Base-by-base conservation (phyloP, 140 eudicot species). In the Ambrosia hybrid region DNA sequence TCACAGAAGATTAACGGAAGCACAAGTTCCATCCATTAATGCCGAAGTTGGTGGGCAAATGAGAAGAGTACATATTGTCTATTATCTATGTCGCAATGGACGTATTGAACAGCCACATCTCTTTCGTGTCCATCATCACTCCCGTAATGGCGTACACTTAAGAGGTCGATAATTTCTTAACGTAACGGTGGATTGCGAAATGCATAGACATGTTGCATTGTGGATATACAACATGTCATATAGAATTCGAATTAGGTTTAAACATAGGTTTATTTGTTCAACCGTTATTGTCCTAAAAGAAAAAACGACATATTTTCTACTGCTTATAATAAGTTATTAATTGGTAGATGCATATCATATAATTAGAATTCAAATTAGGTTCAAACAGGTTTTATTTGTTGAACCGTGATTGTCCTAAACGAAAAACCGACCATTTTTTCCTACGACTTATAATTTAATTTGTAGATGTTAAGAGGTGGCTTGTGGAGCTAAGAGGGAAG, bases 401-500 rank as follows among this genome's bases (percentile, higher is more conserved):
- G 9, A 59, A 36, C 10, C 5, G 1, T 36, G 0, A 2, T 62
- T 11, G 1, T 33, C 67, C 65, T 58, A 60, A 13, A 11, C 1
- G 2, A 60, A 11, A 60, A 60, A 12, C 4, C 1, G 10, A 3
- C 11, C 16, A 36, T 60, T 33, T 5, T 26, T 26, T 12, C 33
- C 45, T 11, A 58, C 3, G 0, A 12, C 48, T 57, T 7, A 37
- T 70, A 5, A 9, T 9, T 21, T 21, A n/a, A 69, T 48, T 9
- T 69, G 34, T 13, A 90, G 97, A 90, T 68, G 74, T 90, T 33
- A 90, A 87, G 76, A 83, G 97, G 62, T 90, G 97, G 97, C 76
- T 90, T 30, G 82, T 87, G 11, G 89, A 85, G 51, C 73, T 90
- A 73, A 83, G 91, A 78, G 97, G 97, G 61, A 80, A 77, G 30